Base-by-base conservation (phyloP, 2,329 filamentous ascomycete genomes). In the Xylariaceae sp. region DNA sequence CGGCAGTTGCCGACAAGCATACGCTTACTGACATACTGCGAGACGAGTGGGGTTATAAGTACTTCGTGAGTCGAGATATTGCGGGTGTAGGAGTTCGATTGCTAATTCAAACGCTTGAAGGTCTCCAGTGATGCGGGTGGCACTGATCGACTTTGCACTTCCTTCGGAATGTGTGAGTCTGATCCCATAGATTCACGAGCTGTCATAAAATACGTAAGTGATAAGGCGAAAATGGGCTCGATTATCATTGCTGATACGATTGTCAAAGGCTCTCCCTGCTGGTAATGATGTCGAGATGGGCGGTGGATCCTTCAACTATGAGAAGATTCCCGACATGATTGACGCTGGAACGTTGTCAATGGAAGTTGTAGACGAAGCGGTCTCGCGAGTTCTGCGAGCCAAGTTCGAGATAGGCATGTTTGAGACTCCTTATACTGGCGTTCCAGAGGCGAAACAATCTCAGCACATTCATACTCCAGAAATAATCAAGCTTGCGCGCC, bases 271-370 rank as follows among this genome's bases (percentile, higher is more conserved):
- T 7, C 78, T 91, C 3, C 83, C 84, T 0, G 85, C 87, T 3
- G 88, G 88, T 2, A 88, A 85, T 53, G 88, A 90, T 66, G 80
- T 88, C 10, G 88, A 91, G 68, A 90, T 90, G 88, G 88, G 88
- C 10, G 88, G 88, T 45, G 88, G 88, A 17, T 87, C 84, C 17
- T 90, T 83, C 76, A 90, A 85, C 69, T 88, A 85, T 68, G 78
- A 84, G 64, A 81, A 78, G 42, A 89, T 91, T 55, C 85, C 87
- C 4, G 76, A 82, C 34, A 78, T 90, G 53, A 78, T 90, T 13
- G 74, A 82, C 56, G 77, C 80, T 1, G 86, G 86, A 0, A 84
- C 82, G 58, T 74, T 91, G 1, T 78, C 83, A 48, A 76, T 84
- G 34, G 74, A 79, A 4, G 68, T 81, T 30, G 82, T 90, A n/a